Base-by-base conservation (phyloP, 179 eudicot species). In the Dionaea muscipula region DNA sequence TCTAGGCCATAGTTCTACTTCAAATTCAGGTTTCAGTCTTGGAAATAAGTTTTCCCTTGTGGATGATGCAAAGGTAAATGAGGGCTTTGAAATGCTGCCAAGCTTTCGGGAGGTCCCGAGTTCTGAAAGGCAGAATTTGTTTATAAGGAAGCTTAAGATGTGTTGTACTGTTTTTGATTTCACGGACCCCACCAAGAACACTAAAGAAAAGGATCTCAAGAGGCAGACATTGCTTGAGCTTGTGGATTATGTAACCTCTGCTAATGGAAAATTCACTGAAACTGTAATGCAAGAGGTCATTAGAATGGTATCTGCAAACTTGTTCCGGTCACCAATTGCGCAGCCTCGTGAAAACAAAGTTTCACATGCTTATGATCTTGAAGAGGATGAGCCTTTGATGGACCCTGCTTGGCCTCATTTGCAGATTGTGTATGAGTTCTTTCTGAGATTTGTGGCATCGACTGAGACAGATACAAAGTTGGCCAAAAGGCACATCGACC, bases 321-420 rank as follows among this genome's bases (percentile, higher is more conserved):
- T 80, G 55, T 80, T 80, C 40, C 67, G 85, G 54, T 61, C 69
- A 0, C 72, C 70, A 40, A 69, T 61, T 24, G 68, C 77, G 55
- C 85, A 77, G 55, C 76, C 80, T 25, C 66, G 74, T 50, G 82
- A 77, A 52, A 72, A 62, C 61, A 80, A 80, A 65, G 59, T 58
- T 22, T 37, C 72, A 62, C 81, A 75, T 19, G 62, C 73, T 17
- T 65, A 69, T 61, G 86, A 81, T 62, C 43, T 81, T 67, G 83
- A 78, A 33, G 86, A 81, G 28, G 86, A 81, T 62, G 86, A 81
- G 35, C 83, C 83, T 57, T 56, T 70, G 44, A 81, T 81, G 86
- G 86, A 81, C 51, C 81, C 78, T 33, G 74, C 86, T 4, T 81
- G 86, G 86, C 78, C 86, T 49, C 86, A 81, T 52, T 68, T 81